Evolutionary conservation across 495 filamentous ascomycete genomes (phyloP), one percentile per base, ranked within the genome.

Genomic region (Podospora sp.): DNA sequence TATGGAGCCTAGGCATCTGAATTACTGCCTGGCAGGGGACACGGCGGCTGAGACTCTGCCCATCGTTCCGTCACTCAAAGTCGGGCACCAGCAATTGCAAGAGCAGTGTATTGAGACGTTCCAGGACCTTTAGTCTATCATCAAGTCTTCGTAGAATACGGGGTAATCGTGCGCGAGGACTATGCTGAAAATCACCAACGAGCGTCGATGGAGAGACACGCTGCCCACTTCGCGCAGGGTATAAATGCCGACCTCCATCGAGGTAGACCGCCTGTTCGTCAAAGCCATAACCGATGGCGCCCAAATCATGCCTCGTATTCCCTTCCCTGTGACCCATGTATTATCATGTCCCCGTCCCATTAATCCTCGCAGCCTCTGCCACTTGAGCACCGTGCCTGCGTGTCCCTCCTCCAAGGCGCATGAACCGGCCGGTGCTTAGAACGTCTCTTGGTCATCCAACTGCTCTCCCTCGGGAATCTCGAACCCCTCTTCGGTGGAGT

Each of bases 401-500:
- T 6, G 40, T 33, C 29, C 29, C 8, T 3, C 29, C 29, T 33
- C 29, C 29, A 3, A 33, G 29, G 29, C 29, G 21, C 50, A 46
- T 64, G 65, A 56, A 16, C 21, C 35, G 20, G 29, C 46, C 24
- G 20, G 24, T 33, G 46, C 64, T 70, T 86, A 93, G 75, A 93
- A 93, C 60, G 91, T 93, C 83, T 92, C 91, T 68, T 90, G 86
- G 76, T 92, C 91, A 56, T 90, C 87, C 33, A 83, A 20, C 26
- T 80, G 83, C 72, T 90, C 88, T 7, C 76, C 83, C 67, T 91
- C 90, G n/a, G 91, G 91, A 71, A 93, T 93, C 81, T 93, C 91
- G 71, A 93, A 93, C 18, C 91, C 90, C 72, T 93, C 91, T 85
- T 99, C 95, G 65, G 95, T 99, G 63, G 93, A 96, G 86, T 98